Evolutionary conservation across 1,139 yeast species (phyloP), one percentile per base, ranked within the genome.

Genomic region (Taphrina betulina): DNA sequence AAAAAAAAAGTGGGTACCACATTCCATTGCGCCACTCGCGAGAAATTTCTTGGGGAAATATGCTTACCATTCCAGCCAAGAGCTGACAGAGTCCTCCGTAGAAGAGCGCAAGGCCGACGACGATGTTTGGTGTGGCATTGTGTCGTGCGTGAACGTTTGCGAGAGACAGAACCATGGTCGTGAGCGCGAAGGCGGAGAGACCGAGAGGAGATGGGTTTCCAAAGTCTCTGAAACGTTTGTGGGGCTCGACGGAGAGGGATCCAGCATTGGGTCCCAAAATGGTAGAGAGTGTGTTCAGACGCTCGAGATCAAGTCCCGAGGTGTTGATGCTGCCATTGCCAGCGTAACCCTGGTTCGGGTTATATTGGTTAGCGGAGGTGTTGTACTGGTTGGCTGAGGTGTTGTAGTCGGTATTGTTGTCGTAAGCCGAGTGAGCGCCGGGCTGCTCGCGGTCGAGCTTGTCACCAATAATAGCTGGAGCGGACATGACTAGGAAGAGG

Each of bases 131-230:
- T 26, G 71, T 70, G 5, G 67, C 60, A 26, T 82, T 78, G 20
- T 82, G 81, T 67, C 81, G 78, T n/a, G 87, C 86, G 26, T 76
- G 75, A 5, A 78, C 75, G 62, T 82, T 81, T 62, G 81, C 72
- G 67, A 89, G 71, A 3, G 90, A 82, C 45, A 88, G 75, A 12
- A 87, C 87, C 69, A 89, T 85, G 3, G 95, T 85, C 17, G 95
- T 85, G 63, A 87, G 74, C 5, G 95, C 95, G 67, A 89, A 88
- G 3, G 87, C 94, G 51, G 81, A 78, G 61, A 89, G 75, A 12
- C 96, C 96, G 57, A 89, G 75, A 1, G 96, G 95, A 51, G 94
- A 87, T 42, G 96, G 95, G 69, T 88, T 88, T 60, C 85, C 95
- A 68, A 87, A 82, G 69, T 82, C 77, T 29, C 95, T 82, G 36